Evolutionary conservation across 768 basidiomycete species (phyloP), one percentile per base, ranked within the genome.

Genomic region (Cystofilobasidium macerans): DNA sequence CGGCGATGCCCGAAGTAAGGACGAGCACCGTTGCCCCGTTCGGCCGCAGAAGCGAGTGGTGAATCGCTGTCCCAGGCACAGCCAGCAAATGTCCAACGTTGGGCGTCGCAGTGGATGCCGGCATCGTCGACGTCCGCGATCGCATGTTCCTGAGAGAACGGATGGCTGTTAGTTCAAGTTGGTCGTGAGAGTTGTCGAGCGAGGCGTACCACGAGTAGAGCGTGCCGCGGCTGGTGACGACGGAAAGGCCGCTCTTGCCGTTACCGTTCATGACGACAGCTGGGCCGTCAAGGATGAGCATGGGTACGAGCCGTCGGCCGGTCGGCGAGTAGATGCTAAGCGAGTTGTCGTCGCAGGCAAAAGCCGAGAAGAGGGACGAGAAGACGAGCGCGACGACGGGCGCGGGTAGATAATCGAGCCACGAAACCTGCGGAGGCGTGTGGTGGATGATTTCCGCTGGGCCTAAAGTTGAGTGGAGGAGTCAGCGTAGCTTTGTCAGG

Each of bases 331-430:
- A 97, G 13, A 94, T 83, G 69, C 81, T 82, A n/a, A 98, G 77
- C 4, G 80, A 81, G 0, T 88, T 89, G 74, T 95, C 91, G 69
- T 85, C 81, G 77, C 83, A 81, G 0, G 84, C 87, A 5, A 83
- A 87, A 9, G 88, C 92, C 70, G 85, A 85, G 73, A 88, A 90
- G 2, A 71, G 72, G 16, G 75, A 72, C 0, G 89, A 86, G 0
- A 84, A 84, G 6, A 84, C 83, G 57, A 88, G 72, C 0, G 80
- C 78, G 20, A 93, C 74, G n/a, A 83, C 84, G 30, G 86, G 85
- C 2, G 82, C 83, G 1, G 87, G 84, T 11, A 94, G 72, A 76
- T 88, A 98, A 75, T 97, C 93, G 51, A 93, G 76, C 91, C 93
- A 98, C 62, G 87, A 14, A 84, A 86, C 66, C 85, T 68, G 28